Evolutionary conservation across 129 eudicot species (phyloP).

Genomic region (Ambrosia artemisiifolia): DNA sequence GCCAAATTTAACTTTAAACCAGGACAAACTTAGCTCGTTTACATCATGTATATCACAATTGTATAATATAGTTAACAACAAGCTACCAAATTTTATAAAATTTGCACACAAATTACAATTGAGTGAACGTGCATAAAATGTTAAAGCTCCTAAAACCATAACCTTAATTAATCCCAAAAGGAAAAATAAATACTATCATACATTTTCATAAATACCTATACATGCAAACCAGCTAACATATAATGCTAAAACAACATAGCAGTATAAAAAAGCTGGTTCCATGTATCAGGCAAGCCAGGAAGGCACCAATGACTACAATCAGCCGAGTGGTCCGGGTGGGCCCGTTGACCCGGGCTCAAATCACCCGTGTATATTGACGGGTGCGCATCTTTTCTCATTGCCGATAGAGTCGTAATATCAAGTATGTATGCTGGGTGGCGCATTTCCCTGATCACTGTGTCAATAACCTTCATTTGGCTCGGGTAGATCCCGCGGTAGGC

Average conservation of each 20-base stretch:
- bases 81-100: not conserved
- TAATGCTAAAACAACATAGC: conserved; percentile 53
- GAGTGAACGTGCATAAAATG: conserved; percentile 13
- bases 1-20: too few species aligned
- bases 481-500: conserved; percentile 51
- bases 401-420: conserved; percentile 72
- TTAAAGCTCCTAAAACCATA: not conserved
- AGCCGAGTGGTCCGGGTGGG: conserved; percentile 79
- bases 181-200: conserved; percentile 13
- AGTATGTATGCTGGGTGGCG: conserved; percentile 56
- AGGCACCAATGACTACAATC: conserved; percentile 99
- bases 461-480: conserved; percentile 64
- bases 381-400: conserved; percentile 94
- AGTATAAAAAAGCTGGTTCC: conserved; percentile 88
- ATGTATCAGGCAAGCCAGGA: conserved; percentile 98
- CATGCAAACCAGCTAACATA: conserved; percentile 21
- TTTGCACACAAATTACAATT: conserved; percentile 30
- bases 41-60: not conserved
- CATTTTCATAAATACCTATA: conserved; percentile 17
- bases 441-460: conserved; percentile 62
- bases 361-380: conserved; percentile 90
- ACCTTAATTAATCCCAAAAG: conserved; percentile 4
- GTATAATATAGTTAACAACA: not conserved
- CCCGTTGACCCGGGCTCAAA: conserved; percentile 68
- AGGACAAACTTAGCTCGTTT: too few species aligned